These are phyloP conservation scores for Phialocephala subalpina DNA, from an alignment of 2,329 filamentous ascomycete species.

Conservation along the genomic window DNA sequence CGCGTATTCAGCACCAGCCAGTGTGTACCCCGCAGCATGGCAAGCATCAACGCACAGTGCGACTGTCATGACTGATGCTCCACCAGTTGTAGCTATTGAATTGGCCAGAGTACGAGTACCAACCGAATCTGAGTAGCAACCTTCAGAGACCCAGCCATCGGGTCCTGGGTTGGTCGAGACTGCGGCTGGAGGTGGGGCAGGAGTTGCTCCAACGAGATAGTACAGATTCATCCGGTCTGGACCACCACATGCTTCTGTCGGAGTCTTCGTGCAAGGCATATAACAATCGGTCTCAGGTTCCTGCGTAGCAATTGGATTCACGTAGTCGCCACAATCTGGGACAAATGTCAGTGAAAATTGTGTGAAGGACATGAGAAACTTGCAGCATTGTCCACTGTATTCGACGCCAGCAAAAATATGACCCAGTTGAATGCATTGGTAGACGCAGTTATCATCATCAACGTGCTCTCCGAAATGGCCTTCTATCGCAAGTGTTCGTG, in stretches of 20 bases:
- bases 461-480: slow-evolving; percentile 21
- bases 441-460: slow-evolving; percentile 21
- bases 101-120: slow-evolving; percentile 5
- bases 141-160: background rate
- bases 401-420: slow-evolving; percentile 7
- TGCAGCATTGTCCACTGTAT: slow-evolving; percentile 1
- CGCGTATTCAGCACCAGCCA: background rate
- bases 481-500: slow-evolving; percentile 15
- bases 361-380: background rate
- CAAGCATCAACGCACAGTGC: background rate
- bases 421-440: slow-evolving; percentile 22
- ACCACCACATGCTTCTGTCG: background rate
- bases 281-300: slow-evolving; percentile 1
- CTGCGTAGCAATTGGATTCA: background rate
- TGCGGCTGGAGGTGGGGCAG: background rate
- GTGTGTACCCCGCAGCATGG: background rate
- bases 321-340: background rate
- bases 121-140: background rate
- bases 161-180: background rate
- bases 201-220: background rate
- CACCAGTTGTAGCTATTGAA: background rate
- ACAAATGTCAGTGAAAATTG: background rate
- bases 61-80: slow-evolving; percentile 1
- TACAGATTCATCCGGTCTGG: background rate
- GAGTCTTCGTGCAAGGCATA: slow-evolving; percentile 2